phyloP scores from a whole-genome alignment of 768 basidiomycete species.

The Crassisporium funariophilum region DNA sequence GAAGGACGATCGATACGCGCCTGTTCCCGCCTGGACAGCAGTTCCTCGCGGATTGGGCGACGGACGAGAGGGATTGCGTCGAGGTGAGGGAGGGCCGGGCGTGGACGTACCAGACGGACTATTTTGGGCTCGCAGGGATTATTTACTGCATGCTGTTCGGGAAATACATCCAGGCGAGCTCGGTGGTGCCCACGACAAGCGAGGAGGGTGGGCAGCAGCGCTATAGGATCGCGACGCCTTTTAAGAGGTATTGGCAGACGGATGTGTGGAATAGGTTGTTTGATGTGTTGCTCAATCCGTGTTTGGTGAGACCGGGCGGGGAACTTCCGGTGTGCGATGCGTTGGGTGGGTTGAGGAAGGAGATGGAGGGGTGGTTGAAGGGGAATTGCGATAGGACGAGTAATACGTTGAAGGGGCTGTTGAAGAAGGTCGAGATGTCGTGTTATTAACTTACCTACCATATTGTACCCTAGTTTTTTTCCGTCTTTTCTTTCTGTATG shows the following conservation, averaged over 20 bases:
- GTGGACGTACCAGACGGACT: constrained; percentile 97
- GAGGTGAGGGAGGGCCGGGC: constrained; percentile 82
- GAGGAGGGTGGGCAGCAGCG: constrained; percentile 37
- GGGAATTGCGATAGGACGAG: constrained; percentile 85
- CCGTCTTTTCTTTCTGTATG: constrained; percentile 16
- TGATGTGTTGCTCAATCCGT: constrained; percentile 84
- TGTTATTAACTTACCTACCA: constrained; percentile 27
- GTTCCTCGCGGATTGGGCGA: constrained; percentile 86
- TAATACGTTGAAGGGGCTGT: constrained; percentile 74
- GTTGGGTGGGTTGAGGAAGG: constrained; percentile 60
- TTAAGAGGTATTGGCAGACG: constrained; percentile 95
- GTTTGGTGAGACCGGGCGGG: constrained; percentile 53
- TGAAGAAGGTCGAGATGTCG: constrained; percentile 80
- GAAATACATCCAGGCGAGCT: constrained; percentile 85
- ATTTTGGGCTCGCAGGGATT: constrained; percentile 93
- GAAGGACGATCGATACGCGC: constrained; percentile 86
- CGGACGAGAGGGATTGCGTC: constrained; percentile 89
- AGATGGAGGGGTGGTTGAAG: constrained; percentile 90
- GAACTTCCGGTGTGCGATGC: constrained; percentile 74
- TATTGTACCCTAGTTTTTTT: constrained; percentile 7
- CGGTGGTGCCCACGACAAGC: constrained; percentile 41
- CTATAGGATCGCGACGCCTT: constrained; percentile 72
- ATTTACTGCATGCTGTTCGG: constrained; percentile 96
- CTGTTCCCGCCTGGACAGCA: constrained; percentile 79
- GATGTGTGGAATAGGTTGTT: constrained; percentile 86